These are phyloP conservation scores for Penicillium cataractarum DNA, from an alignment of 495 filamentous ascomycete genomes.

Conservation along the genomic window DNA sequence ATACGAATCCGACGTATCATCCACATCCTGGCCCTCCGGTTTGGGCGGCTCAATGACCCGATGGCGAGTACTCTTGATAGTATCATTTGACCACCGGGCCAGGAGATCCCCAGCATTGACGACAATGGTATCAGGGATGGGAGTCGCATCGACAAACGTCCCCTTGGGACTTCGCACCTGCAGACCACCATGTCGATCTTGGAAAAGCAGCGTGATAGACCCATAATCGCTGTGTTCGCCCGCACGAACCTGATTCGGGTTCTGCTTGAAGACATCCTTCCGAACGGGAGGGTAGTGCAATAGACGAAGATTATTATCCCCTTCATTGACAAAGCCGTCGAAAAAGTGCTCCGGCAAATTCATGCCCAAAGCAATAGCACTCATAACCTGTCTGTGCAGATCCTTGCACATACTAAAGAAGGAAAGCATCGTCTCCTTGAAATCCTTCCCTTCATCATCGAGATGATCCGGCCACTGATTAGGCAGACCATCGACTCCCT, in stretches of 20 bases:
- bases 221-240: conserved; percentile 92
- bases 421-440: conserved; percentile 69
- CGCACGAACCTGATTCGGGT: conserved; percentile 76
- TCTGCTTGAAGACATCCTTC: conserved; percentile 68
- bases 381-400: conserved; percentile 81
- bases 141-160: conserved; percentile 80
- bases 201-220: conserved; percentile 85
- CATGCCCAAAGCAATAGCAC: conserved; percentile 84
- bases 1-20: conserved; percentile 35
- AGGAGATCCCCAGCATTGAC: conserved; percentile 91
- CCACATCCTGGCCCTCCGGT: conserved; percentile 18
- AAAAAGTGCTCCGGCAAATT: conserved; percentile 75
- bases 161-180: conserved; percentile 81
- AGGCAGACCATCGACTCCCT: conserved; percentile 64
- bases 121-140: conserved; percentile 81
- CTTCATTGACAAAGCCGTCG: conserved; percentile 69
- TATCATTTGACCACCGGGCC: conserved; percentile 88
- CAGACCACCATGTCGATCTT: conserved; percentile 79
- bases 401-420: conserved; percentile 76
- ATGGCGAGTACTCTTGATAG: conserved; percentile 85
- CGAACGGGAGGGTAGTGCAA: conserved; percentile 82
- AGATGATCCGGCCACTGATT: conserved; percentile 80
- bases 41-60: conserved; percentile 83
- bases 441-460: conserved; percentile 63
- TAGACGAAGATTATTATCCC: conserved; percentile 86